Evolutionary conservation across 371 early-diverging fungal genomes (phyloP), one percentile per base, ranked within the genome.

Genomic region (Mucor lusitanicus): DNA sequence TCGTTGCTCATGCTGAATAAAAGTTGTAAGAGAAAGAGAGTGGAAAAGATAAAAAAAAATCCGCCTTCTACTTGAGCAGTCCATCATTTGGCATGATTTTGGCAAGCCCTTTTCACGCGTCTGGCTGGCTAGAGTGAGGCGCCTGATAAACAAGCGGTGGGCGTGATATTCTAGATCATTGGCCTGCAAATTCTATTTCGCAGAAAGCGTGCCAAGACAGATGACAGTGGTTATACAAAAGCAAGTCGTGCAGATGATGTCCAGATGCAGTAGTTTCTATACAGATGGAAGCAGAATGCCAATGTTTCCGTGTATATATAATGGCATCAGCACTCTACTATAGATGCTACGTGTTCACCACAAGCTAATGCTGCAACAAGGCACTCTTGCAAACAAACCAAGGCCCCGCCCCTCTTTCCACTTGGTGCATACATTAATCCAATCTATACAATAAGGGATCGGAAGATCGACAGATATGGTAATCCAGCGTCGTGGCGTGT

Each of bases 381-480:
- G 25, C 15, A 53, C 27, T 25, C 53, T 50, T 9, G 15, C 13
- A 53, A 53, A 25, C 17, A 5, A 25, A 25, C 53, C 27, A 53
- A 53, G 53, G 53, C 53, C 11, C 53, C 13, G 6, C 53, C 6
- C 40, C 40, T 4, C 40, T 40, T 17, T 40, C 11, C 17, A 50
- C 53, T 15, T 27, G 8, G 0, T 53, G 46, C 46, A 46, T 53
- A 53, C 27, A 53, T 53, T 53, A 27, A 23, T 25, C 53, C 23
- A 3, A 25, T 53, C 27, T 48, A 23, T 48, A 60, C 23, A 42
- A 44, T 61, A 62, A 63, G 63, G 63, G 55, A 63, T 63, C 63
- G 63, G 63, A 54, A 37, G 63, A 63, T 53, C 54, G 63, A 63
- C 63, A 53, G 54, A 53, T 63, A 37, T 54, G 54, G 63, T 54